These are phyloP conservation scores for Pythium utonaiense DNA, from an alignment of 352 stramenopile genomes.

Conservation along the genomic window DNA sequence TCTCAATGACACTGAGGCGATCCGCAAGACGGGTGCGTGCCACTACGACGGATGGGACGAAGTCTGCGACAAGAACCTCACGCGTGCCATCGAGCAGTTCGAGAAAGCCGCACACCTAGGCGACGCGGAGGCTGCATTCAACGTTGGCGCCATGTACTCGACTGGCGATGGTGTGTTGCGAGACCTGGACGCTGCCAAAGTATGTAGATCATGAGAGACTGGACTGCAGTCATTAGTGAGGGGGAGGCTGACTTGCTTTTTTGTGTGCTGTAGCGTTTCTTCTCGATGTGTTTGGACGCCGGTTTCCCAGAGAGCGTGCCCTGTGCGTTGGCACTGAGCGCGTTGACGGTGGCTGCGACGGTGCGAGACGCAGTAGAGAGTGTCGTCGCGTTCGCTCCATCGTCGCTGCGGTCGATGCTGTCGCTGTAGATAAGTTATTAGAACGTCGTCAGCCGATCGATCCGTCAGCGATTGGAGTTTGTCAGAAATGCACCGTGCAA, in stretches of 20 bases:
- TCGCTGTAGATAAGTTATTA: slow-evolving; percentile 23
- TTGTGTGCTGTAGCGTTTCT: slow-evolving; percentile 32
- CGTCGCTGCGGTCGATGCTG: slow-evolving; percentile 9
- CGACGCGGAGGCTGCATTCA: slow-evolving; percentile 61
- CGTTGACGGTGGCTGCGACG: slow-evolving; percentile 21
- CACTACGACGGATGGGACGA: slow-evolving; percentile 58
- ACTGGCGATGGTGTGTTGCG: slow-evolving; percentile 40
- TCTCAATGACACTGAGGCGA: slow-evolving; percentile 68
- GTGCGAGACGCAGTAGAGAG: background rate
- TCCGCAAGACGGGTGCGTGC: slow-evolving; percentile 63
- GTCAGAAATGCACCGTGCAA: background rate
- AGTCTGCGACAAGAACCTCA: slow-evolving; percentile 51
- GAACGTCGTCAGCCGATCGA: background rate
- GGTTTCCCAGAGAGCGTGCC: slow-evolving; percentile 64
- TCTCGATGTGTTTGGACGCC: slow-evolving; percentile 41
- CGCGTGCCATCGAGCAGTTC: slow-evolving; percentile 52
- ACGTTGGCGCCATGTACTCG: slow-evolving; percentile 54
- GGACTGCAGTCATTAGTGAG: too few relatives aligned
- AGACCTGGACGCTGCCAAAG: slow-evolving; percentile 39
- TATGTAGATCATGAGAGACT: too few relatives aligned
- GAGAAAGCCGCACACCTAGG: slow-evolving; percentile 45
- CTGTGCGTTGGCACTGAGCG: slow-evolving; percentile 37
- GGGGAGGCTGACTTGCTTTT: background rate
- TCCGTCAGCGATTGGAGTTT: background rate
- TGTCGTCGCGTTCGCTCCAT: slow-evolving; percentile 1